A percentile compares a stretch with the other conserved stretches of the same genome.
These are phyloP conservation scores for Puccinia triticina DNA, from an alignment of 1,284 basidiomycete species.

Conservation along the genomic window DNA sequence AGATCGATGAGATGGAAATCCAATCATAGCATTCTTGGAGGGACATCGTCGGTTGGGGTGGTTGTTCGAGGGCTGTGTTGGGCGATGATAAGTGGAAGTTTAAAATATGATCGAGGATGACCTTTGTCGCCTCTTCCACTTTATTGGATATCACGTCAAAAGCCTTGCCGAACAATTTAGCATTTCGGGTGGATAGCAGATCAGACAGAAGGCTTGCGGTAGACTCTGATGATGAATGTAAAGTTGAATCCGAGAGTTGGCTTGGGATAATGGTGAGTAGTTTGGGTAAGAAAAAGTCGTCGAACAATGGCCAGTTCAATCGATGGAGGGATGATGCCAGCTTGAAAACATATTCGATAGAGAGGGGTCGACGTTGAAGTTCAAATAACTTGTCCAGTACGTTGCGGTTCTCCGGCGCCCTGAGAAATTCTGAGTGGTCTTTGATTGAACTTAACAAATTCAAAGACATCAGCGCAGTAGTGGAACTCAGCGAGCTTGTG, in stretches of 20 bases:
- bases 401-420: constrained; percentile 29
- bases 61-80: not conserved
- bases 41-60: not conserved
- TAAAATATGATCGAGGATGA: constrained; percentile 21
- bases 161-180: not conserved
- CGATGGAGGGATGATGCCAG: constrained; percentile 37
- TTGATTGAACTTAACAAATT: constrained; percentile 39
- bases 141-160: constrained; percentile 17
- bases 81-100: constrained; percentile 12
- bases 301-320: constrained; percentile 40
- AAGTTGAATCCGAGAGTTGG: constrained; percentile 15
- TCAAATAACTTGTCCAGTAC: constrained; percentile 29
- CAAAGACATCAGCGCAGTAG: constrained; percentile 25
- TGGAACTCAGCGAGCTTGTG: constrained; percentile 4
- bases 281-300: constrained; percentile 41
- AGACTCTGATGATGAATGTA: not conserved
- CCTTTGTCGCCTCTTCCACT: constrained; percentile 18
- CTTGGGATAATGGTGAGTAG: constrained; percentile 14
- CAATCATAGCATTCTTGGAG: constrained; percentile 47
- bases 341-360: constrained; percentile 17
- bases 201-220: constrained; percentile 43
- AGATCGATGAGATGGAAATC: constrained; percentile 10
- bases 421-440: constrained; percentile 34
- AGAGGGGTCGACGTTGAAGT: constrained; percentile 1
- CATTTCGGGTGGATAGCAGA: constrained; percentile 26